These are phyloP conservation scores for Austropuccinia psidii DNA, from an alignment of 1,284 basidiomycete genomes.

Conservation along the genomic window DNA sequence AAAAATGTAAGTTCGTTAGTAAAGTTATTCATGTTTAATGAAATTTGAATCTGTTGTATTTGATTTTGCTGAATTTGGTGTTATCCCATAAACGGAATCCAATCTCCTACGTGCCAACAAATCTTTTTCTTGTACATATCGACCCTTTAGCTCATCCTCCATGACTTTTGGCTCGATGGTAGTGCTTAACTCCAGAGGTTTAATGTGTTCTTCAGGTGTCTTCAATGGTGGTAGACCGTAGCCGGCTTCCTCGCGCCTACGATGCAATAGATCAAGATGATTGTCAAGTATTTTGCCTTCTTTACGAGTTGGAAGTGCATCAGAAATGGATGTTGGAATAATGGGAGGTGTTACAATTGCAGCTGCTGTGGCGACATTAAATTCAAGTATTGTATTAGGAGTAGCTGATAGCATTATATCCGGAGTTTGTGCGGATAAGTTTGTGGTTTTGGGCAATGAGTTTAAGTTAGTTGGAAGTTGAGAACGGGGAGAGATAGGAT, in stretches of 20 bases:
- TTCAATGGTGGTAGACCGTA: conserved; percentile 34
- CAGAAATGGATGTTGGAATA: neutral
- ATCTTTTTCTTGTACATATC: conserved; percentile 33
- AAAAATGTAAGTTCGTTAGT: too few relatives aligned
- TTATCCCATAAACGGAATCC: conserved; percentile 28
- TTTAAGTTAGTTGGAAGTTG: neutral
- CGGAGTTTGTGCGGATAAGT: neutral
- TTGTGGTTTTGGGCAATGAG: neutral
- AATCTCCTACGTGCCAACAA: conserved; percentile 20
- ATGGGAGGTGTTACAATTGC: conserved; percentile 33
- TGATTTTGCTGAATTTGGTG: neutral
- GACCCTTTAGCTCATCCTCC: neutral
- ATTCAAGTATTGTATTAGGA: conserved; percentile 26
- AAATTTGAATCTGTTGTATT: neutral
- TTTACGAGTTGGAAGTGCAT: neutral
- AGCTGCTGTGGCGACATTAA: conserved; percentile 31
- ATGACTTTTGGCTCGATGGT: neutral
- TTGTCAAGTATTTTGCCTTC: conserved; percentile 35
- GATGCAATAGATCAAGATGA: conserved; percentile 33
- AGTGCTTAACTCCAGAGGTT: conserved; percentile 8
- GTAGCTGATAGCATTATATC: neutral
- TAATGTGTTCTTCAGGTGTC: conserved; percentile 36
- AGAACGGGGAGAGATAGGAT: neutral
- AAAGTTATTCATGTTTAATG: too few relatives aligned
- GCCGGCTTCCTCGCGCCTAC: conserved; percentile 35